Evolutionary conservation across 2,329 filamentous ascomycete genomes (phyloP), one percentile per base, ranked within the genome.

Genomic region (Hirsutella minnesotensis): DNA sequence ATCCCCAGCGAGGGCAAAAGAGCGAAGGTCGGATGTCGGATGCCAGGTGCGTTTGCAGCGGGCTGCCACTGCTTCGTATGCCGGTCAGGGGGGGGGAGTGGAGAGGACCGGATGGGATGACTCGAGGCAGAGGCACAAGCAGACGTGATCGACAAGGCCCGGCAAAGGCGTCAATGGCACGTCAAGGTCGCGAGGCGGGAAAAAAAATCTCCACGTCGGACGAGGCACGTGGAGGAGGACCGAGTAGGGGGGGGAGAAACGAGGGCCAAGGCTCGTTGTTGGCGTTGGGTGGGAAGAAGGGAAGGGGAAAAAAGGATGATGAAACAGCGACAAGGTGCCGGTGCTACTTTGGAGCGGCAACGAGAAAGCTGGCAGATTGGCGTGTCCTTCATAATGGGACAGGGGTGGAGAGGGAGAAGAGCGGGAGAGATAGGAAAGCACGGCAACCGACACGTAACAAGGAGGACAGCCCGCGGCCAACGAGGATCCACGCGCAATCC

Each of bases 1-100:
- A 45, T 42, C 43, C 43, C 45, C 37, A 30, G 31, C 21, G 22
- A 31, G 35, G 19, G 24, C 24, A 15, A 19, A 12, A 27, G 24
- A 27, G 24, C 12, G 7, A 27, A 27, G 12, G 24, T 27, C 24
- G 24, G 24, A 27, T 27, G 24, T 12, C 24, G 24, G 24, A 27
- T 27, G 24, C 7, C 12, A 27, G 24, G 12, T 27, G n/a, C n/a
- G n/a, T n/a, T n/a, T n/a, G n/a, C n/a, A n/a, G n/a, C n/a, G n/a
- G n/a, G n/a, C n/a, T n/a, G 35, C 24, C 7, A 27, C 24, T 27
- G 24, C 24, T 27, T 27, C 24, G 24, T 27, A 27, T 27, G 7
- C 24, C 24, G 24, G 24, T 27, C 24, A 27, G 24, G 24, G 24
- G 24, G 24, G 7, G 24, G 24, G n/a, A n/a, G n/a, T n/a, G n/a